phyloP scores from a whole-genome alignment of 257 asterid species.

The Haberlea rhodopensis region DNA sequence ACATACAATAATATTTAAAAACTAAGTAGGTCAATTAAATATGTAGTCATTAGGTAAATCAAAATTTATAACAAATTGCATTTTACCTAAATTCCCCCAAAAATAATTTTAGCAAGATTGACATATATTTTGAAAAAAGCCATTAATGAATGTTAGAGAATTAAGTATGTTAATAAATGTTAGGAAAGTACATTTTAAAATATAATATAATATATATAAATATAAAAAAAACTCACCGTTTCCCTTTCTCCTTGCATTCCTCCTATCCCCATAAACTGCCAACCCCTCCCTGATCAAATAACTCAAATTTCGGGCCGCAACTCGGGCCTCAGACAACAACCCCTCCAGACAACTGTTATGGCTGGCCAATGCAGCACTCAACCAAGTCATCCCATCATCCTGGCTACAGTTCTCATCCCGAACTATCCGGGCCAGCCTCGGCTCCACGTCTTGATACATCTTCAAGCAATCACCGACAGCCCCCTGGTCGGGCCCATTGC shows the following conservation, averaged over 20 bases:
- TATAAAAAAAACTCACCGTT: slow-evolving; percentile 43
- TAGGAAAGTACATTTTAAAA: no score
- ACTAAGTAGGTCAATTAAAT: no score
- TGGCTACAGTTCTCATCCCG: slow-evolving; percentile 20
- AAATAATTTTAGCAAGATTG: no score
- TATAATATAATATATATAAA: no score
- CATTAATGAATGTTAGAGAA: no score
- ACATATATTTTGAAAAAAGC: no score
- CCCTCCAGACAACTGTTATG: slow-evolving; percentile 53
- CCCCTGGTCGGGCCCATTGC: slow-evolving; percentile 27
- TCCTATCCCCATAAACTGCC: slow-evolving; percentile 31
- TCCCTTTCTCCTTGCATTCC: not conserved
- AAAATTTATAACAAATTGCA: no score
- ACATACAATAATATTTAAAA: no score
- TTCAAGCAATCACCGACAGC: slow-evolving; percentile 42
- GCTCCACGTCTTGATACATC: slow-evolving; percentile 46
- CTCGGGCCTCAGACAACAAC: slow-evolving; percentile 17
- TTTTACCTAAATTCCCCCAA: no score
- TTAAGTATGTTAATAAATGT: no score
- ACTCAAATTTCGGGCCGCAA: slow-evolving; percentile 37
- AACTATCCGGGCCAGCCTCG: slow-evolving; percentile 41
- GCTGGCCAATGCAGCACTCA: slow-evolving; percentile 66
- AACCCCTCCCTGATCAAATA: slow-evolving; percentile 43
- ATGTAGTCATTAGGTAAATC: no score
- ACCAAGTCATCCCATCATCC: slow-evolving; percentile 60